phyloP scores from a whole-genome alignment of 805 yeast species.

The Candida ovalis region DNA sequence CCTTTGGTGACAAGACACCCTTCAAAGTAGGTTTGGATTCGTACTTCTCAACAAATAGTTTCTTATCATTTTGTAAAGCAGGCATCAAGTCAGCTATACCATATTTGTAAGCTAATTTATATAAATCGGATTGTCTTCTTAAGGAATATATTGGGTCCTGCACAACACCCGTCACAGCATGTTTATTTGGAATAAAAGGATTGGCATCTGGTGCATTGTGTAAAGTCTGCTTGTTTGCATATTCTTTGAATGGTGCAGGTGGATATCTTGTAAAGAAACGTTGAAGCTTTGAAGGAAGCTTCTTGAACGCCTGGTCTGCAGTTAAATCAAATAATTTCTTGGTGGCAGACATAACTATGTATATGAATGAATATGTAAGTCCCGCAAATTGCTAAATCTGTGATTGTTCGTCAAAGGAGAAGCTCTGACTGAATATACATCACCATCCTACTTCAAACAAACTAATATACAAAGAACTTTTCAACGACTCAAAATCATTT shows the following conservation, averaged over 20 bases:
- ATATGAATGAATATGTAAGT: not conserved
- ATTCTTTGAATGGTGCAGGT: constrained; percentile 71
- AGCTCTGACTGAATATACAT: not conserved
- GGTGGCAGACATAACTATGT: constrained; percentile 10
- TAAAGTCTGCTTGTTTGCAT: constrained; percentile 59
- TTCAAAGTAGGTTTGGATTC: constrained; percentile 63
- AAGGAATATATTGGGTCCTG: constrained; percentile 76
- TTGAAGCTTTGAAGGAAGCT: constrained; percentile 67
- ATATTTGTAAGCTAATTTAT: constrained; percentile 73
- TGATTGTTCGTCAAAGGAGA: too few species aligned
- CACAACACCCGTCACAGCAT: constrained; percentile 73
- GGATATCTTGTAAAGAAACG: constrained; percentile 79
- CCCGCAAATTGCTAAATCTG: not conserved
- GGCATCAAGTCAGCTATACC: constrained; percentile 84
- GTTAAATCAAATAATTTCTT: constrained; percentile 26
- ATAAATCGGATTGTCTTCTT: constrained; percentile 79
- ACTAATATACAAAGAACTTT: not conserved
- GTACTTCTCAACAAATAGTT: constrained; percentile 77
- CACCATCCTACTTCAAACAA: not conserved
- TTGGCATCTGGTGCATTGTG: constrained; percentile 70
- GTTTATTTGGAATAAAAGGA: constrained; percentile 83
- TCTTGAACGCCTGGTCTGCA: constrained; percentile 32
- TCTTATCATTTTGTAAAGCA: constrained; percentile 51
- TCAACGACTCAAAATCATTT: not conserved
- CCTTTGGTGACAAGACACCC: constrained; percentile 77